phyloP scores from a whole-genome alignment of 2,329 filamentous ascomycete species.

The Achaetomium macrosporum region DNA sequence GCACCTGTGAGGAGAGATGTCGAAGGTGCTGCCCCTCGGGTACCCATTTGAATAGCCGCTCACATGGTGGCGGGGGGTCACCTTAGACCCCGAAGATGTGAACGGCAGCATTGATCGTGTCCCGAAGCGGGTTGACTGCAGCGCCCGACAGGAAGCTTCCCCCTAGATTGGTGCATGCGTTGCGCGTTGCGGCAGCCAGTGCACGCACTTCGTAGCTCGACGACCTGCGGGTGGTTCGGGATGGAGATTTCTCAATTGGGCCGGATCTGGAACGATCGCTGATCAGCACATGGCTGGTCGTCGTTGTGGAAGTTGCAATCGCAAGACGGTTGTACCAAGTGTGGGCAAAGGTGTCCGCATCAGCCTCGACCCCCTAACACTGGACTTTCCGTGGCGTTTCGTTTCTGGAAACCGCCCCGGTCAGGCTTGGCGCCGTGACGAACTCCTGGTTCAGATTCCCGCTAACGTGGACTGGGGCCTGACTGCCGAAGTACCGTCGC shows the following conservation, averaged over 20 bases:
- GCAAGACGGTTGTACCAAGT: slow-evolving; percentile 17
- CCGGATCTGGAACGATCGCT: slow-evolving; percentile 3
- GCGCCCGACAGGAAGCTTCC: slow-evolving; percentile 15
- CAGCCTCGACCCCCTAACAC: slow-evolving; percentile 22
- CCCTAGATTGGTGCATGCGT: slow-evolving; percentile 15
- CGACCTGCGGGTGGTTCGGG: neutral
- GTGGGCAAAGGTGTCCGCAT: slow-evolving; percentile 26
- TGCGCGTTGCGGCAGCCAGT: neutral
- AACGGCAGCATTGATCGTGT: slow-evolving; percentile 51
- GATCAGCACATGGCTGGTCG: slow-evolving; percentile 24
- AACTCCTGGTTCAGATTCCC: slow-evolving; percentile 5
- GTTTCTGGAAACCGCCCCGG: slow-evolving; percentile 14
- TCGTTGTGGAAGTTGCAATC: slow-evolving; percentile 9
- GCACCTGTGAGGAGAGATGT: slow-evolving; percentile 85
- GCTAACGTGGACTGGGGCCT: neutral
- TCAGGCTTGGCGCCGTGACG: neutral
- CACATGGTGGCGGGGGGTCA: slow-evolving; percentile 79
- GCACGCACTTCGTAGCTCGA: neutral
- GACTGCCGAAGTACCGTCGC: slow-evolving; percentile 6
- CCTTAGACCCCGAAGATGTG: slow-evolving; percentile 52
- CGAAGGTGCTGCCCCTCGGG: slow-evolving; percentile 70
- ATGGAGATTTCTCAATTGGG: neutral
- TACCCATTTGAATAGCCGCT: slow-evolving; percentile 79
- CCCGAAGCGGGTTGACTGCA: slow-evolving; percentile 15
- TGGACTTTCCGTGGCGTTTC: slow-evolving; percentile 18